phyloP scores from a whole-genome alignment of 2,329 filamentous ascomycete species.

The Alternaria atra region DNA sequence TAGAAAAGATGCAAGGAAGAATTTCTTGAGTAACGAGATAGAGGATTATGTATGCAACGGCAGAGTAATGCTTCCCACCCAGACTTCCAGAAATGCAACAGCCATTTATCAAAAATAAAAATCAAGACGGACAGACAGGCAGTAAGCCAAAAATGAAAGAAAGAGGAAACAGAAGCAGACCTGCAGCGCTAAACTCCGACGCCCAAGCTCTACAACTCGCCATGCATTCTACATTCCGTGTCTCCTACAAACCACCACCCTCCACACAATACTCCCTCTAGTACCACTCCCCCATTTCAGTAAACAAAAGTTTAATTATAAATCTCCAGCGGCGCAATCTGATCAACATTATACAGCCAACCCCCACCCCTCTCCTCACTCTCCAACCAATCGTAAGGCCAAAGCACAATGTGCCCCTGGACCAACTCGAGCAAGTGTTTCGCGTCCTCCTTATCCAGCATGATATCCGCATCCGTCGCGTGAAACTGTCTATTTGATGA shows the following conservation, averaged over 20 bases:
- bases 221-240: background rate
- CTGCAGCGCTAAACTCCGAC: background rate
- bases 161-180: too few relatives aligned
- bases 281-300: too few relatives aligned
- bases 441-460: slow-evolving; percentile 77
- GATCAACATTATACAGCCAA: slow-evolving; percentile 96
- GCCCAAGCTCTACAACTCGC: background rate
- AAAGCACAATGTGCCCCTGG: slow-evolving; percentile 88
- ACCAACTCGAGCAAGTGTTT: slow-evolving; percentile 82
- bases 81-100: background rate
- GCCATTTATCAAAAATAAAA: background rate
- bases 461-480: slow-evolving; percentile 69
- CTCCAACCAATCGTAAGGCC: slow-evolving; percentile 89
- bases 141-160: background rate
- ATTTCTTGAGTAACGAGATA: background rate
- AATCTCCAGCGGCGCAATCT: slow-evolving; percentile 94
- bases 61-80: background rate
- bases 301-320: slow-evolving; percentile 59
- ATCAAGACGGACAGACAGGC: background rate
- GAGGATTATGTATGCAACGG: background rate
- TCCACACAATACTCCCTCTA: background rate
- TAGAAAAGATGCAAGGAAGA: too few relatives aligned
- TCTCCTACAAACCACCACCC: background rate
- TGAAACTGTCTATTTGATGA: slow-evolving; percentile 71
- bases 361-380: slow-evolving; percentile 92